Evolutionary conservation across 139 green algal species (phyloP).

Genomic region (Chlorella ohadii): DNA sequence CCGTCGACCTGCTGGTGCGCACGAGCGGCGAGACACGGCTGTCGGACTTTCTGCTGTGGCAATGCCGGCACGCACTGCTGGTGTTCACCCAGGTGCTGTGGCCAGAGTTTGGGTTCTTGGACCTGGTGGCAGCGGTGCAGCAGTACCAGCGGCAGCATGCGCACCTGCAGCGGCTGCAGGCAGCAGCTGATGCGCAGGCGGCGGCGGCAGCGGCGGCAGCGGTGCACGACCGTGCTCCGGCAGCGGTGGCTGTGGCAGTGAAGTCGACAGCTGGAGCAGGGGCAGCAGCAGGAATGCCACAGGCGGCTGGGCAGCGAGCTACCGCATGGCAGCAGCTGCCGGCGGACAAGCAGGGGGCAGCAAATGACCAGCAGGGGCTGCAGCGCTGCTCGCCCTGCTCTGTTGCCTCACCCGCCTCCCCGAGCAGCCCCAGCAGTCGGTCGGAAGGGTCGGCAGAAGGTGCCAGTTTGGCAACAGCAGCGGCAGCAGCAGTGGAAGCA

Average conservation of each 20-base stretch:
- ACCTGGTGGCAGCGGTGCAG: slow-evolving; percentile 72
- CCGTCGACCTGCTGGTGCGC: slow-evolving; percentile 88
- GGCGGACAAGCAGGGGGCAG: not conserved
- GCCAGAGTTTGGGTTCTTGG: slow-evolving; percentile 85
- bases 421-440: slow-evolving; percentile 24
- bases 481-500: not conserved
- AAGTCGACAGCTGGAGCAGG: not conserved
- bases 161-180: slow-evolving; percentile 12
- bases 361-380: not conserved
- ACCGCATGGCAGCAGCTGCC: not conserved
- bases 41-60: slow-evolving; percentile 92
- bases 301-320: not conserved
- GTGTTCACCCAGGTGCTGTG: slow-evolving; percentile 83
- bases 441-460: slow-evolving; percentile 13
- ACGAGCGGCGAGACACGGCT: slow-evolving; percentile 92
- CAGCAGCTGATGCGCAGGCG: not conserved
- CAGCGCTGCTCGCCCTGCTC: slow-evolving; percentile 10
- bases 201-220: not conserved
- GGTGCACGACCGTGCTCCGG: not conserved
- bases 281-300: not conserved
- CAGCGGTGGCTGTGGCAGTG: not conserved
- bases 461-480: not conserved
- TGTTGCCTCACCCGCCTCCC: slow-evolving; percentile 10
- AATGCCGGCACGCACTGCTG: slow-evolving; percentile 75
- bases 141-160: slow-evolving; percentile 58